A percentile compares a stretch with the other conserved stretches of the same genome.
These are phyloP conservation scores for Hypoxylon fuscum DNA, from an alignment of 495 filamentous ascomycete species.

Conservation along the genomic window DNA sequence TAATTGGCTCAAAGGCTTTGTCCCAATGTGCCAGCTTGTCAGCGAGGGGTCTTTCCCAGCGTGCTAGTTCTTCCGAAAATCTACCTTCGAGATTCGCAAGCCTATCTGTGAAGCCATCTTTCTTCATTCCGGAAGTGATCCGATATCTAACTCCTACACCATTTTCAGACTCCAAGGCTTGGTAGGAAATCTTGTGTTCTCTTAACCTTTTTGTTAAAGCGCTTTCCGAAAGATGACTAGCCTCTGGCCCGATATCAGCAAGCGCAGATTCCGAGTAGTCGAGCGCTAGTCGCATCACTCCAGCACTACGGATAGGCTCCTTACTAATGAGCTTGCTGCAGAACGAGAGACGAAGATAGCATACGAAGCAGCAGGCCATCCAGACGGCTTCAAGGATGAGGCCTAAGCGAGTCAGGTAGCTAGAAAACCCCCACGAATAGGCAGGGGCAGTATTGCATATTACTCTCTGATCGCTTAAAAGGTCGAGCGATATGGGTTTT, in stretches of 20 bases:
- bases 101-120: too few relatives aligned
- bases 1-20: background rate
- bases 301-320: conserved; percentile 8
- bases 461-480: background rate
- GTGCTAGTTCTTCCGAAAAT: background rate
- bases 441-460: conserved; percentile 16
- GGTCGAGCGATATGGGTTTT: background rate
- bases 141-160: background rate
- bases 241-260: background rate
- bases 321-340: conserved; percentile 1
- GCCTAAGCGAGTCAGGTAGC: conserved; percentile 6
- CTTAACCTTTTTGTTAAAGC: background rate
- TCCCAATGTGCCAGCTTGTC: background rate
- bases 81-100: background rate
- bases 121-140: background rate
- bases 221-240: background rate
- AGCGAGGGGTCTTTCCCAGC: background rate
- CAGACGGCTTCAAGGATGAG: conserved; percentile 16
- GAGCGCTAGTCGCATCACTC: conserved; percentile 5
- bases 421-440: conserved; percentile 19
- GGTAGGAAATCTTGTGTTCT: background rate
- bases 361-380: conserved; percentile 14
- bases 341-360: conserved; percentile 5
- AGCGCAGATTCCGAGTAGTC: background rate
- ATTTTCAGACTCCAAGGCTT: background rate